Evolutionary conservation across 139 green algal genomes (phyloP), one percentile per base, ranked within the genome.

Genomic region (Chlamydomonas sphaeroides): DNA sequence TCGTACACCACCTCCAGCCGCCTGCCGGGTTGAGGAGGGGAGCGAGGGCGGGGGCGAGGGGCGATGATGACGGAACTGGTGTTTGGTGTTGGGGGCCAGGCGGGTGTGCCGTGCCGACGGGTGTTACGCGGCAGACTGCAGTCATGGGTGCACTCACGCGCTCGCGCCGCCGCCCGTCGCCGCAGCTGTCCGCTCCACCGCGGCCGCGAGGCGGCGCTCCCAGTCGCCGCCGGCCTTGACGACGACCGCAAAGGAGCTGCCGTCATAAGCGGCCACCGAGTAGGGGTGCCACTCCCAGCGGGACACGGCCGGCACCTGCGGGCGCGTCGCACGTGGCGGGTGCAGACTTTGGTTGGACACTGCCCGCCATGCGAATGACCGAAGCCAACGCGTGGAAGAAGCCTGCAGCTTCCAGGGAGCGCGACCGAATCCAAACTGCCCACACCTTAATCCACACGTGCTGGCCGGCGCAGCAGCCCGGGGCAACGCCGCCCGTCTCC

Each of bases 201-300:
- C 23, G 7, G 18, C 28, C 15, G 41, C 49, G 42, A 82, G 62
- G 32, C 75, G 75, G 25, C 59, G 75, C 75, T 82, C 75, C 75
- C 75, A 82, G 59, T 82, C 62, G 20, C 75, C 75, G 3, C 45
- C 42, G 38, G 61, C 75, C 62, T 82, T 82, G 42, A 82, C 32
- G 56, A 82, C 75, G 42, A 82, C 32, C 32, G 62, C 62, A 28
- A 82, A 82, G 62, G 59, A 63, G 59, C 41, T 17, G 75, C 33
- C 45, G 62, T 72, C 62, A 42, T 65, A 41, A 1, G 63, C 75
- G 11, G 62, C 75, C 42, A 82, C 75, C 21, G 75, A 82, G 42
- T 82, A 82, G 61, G 75, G 75, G 59, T 82, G 75, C 75, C 62
- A 72, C 75, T 82, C 61, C 75, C 75, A 82, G 56, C 42, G 2